Evolutionary conservation across 2,329 filamentous ascomycete species (phyloP), one percentile per base, ranked within the genome.

Genomic region (Epichloe sylvatica): DNA sequence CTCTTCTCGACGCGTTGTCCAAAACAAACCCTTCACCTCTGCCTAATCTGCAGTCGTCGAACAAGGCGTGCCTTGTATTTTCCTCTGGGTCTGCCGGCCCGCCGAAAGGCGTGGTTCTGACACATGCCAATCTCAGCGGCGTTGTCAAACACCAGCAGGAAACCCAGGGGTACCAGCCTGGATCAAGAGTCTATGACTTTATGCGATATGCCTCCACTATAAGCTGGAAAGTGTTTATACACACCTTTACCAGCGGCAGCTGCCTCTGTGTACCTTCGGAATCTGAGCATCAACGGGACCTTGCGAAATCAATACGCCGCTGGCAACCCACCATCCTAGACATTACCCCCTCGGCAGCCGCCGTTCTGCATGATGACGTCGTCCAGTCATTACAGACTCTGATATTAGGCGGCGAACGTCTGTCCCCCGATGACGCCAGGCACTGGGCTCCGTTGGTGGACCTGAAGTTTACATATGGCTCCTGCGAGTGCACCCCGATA

Each of bases 121-220:
- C 51, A 5, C 51, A 50, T 35, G 15, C 13, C 25, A 47, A 47
- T 21, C 36, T 49, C n/a, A 43, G 47, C 25, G 47, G 44, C 44
- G 47, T 39, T 17, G 40, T 25, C 11, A 47, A 40, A 35, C 23
- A 52, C 38, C 51, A 52, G 13, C 23, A 49, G 13, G 17, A 40
- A 36, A 21, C 35, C 9, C 47, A 46, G 36, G 47, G 51, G 4
- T 52, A 47, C 25, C 39, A n/a, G 15, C n/a, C 39, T 17, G 38
- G n/a, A 17, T 49, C 47, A 25, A 46, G 51, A n/a, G 51, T 52
- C 15, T 49, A 49, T 19, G 51, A 52, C 34, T 52, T 49, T 9
- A 49, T 49, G 47, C 41, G 41, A n/a, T 39, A 45, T 33, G n/a
- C 21, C 13, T 47, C 37, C n/a, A n/a, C 12, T n/a, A 30, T 43